Conservation (phyloP, 2,329 filamentous ascomycete species). For the Epicoccum nigrum region DNA sequence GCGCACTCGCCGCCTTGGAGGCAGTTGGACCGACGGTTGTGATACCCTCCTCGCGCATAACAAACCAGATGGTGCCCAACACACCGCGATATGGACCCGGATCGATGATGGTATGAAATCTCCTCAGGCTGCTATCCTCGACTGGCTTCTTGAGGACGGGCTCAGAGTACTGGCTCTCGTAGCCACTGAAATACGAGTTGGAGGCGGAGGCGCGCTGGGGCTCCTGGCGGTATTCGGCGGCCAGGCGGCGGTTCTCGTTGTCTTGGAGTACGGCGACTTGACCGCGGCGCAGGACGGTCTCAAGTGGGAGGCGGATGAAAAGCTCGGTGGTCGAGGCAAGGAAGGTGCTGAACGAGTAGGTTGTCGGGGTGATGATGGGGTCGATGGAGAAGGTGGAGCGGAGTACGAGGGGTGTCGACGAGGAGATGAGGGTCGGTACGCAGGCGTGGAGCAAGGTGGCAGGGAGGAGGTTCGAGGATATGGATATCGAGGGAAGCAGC, state of each 20-base stretch:
- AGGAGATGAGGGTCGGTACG: slow-evolving; percentile 79
- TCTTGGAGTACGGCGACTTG: slow-evolving; percentile 71
- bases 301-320: slow-evolving; percentile 84
- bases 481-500: slow-evolving; percentile 72
- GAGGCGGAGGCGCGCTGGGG: slow-evolving; percentile 14
- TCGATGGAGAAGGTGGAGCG: slow-evolving; percentile 86
- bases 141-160: slow-evolving; percentile 17
- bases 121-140: slow-evolving; percentile 37
- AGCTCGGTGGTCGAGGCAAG: slow-evolving; percentile 79
- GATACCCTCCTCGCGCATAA: slow-evolving; percentile 80
- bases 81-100: slow-evolving; percentile 84
- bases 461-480: slow-evolving; percentile 72
- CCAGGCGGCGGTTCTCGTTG: slow-evolving; percentile 39
- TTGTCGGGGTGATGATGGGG: slow-evolving; percentile 76
- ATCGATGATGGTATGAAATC: slow-evolving; percentile 75
- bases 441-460: slow-evolving; percentile 89
- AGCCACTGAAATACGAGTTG: slow-evolving; percentile 1
- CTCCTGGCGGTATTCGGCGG: slow-evolving; percentile 31
- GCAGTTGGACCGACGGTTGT: slow-evolving; percentile 39
- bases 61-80: slow-evolving; percentile 87
- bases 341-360: slow-evolving; percentile 84
- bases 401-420: slow-evolving; percentile 83
- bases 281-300: slow-evolving; percentile 87
- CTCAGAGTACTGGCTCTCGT: slow-evolving; percentile 10
- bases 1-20: slow-evolving; percentile 32